Base-by-base conservation (phyloP, 371 early-diverging fungal species). In the Fennellomyces sp. region DNA sequence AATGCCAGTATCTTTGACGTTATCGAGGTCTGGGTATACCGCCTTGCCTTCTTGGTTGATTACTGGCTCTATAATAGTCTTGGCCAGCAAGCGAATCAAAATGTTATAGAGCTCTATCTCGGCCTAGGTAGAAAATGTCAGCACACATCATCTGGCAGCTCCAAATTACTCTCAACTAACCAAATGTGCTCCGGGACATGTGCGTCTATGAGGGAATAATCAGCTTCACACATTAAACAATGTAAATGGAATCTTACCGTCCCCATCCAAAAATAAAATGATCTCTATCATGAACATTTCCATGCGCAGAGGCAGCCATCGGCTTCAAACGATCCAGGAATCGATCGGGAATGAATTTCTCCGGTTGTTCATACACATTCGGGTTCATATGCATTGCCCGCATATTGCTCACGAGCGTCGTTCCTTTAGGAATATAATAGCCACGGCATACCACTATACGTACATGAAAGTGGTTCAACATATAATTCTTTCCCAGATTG, bases 221-320 rank as follows among this genome's bases (percentile, higher is more conserved):
- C 17, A 12, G 13, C 29, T 7, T 21, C 10, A 28, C 29, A 29
- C 28, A 12, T 28, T 0, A 12, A 49, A 17, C 2, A 15, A 3
- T 10, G 3, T 15, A 13, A 2, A 23, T 49, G 28, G 0, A 7
- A 11, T 25, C 3, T 52, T 52, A 52, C 33, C 52, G 13, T 17
- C 63, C 63, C 63, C 56, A 56, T n/a, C 52, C 49, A 52, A 63
- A 63, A 11, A 33, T 31, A 52, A 41, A 63, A 25, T 56, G 41
- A 30, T 57, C 63, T 31, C 63, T 51, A 5, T 45, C 52, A n/a
- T 51, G 23, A 30, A 39, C 12, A n/a, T 41, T 57, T 15, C 23
- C 30, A 30, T 63, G 30, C 2, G 63, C 49, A 5, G 26, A 17
- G 12, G 50, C 42, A 17, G 21, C 11, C 41, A 57, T 51, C 7